phyloP scores from a whole-genome alignment of 805 yeast genomes.

The Monosporozyma aerobia region DNA sequence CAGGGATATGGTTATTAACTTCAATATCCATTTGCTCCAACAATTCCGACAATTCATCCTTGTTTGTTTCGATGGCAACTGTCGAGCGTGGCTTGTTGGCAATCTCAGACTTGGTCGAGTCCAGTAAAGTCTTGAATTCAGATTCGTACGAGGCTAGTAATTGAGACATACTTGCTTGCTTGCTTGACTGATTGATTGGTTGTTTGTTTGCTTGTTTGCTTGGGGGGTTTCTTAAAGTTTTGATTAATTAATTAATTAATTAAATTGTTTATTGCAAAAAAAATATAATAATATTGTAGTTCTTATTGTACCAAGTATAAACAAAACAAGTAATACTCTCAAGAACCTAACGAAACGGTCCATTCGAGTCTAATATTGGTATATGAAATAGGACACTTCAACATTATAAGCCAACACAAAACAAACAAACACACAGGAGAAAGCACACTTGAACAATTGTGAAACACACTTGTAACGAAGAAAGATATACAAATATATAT shows the following conservation, averaged over 20 bases:
- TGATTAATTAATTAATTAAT: too few relatives aligned
- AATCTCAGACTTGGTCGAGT: constrained; percentile 17
- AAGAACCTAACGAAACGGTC: too few relatives aligned
- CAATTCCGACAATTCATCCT: constrained; percentile 41
- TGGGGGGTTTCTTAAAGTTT: too few relatives aligned
- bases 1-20: constrained; percentile 55
- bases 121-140: constrained; percentile 29
- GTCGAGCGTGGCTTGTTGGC: constrained; percentile 8
- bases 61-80: constrained; percentile 22
- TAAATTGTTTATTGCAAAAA: background rate
- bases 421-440: too few relatives aligned
- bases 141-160: constrained; percentile 30
- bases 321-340: too few relatives aligned
- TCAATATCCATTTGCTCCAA: constrained; percentile 84
- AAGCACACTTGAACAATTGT: too few relatives aligned
- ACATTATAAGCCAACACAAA: background rate
- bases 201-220: background rate
- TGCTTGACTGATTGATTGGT: background rate
- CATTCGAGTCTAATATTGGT: too few relatives aligned
- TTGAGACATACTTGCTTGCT: constrained; percentile 1
- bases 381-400: too few relatives aligned
- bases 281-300: too few relatives aligned
- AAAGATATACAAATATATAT: background rate
- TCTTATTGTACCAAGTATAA: too few relatives aligned
- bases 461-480: constrained; percentile 1